Evolutionary conservation across 2,329 filamentous ascomycete genomes (phyloP), one percentile per base, ranked within the genome.

Genomic region (Ascochyta lentis): DNA sequence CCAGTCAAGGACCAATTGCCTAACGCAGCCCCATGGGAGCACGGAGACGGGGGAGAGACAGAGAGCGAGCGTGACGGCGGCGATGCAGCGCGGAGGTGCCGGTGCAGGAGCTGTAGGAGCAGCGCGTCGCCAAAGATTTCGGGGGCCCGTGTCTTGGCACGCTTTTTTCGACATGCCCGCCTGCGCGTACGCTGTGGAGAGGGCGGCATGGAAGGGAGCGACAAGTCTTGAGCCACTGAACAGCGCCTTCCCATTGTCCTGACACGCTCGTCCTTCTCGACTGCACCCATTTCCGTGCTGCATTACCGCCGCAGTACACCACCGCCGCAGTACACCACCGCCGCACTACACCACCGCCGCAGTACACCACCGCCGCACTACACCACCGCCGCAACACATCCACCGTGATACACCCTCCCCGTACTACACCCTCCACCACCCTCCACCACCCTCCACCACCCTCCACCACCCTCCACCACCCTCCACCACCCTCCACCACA

Each of bases 61-160:
- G 23, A 26, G n/a, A 37, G 26, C 12, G 49, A 13, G 49, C 24
- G 54, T 39, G 49, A 37, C 43, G 54, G 43, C 43, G 54, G 47
- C 39, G 19, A 38, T 15, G 41, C 12, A 26, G 38, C 24, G 24
- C 24, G 12, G 29, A 31, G 27, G 10, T 13, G 29, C 29, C 29
- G 29, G 12, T 13, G 29, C 27, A 3, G 9, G 27, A 10, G 27
- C 27, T 29, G 27, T 10, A 43, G 38, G 48, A 23, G 34, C 37
- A 38, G 49, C 58, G 60, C 58, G 58, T 55, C 48, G 51, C 34
- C 38, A 61, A 60, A 60, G 59, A 48, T 60, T 58, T 54, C 49
- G 42, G 37, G 9, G 31, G 44, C 52, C 19, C 48, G 78, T 58
- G 72, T 67, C 45, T 69, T 79, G 59, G 72, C 80, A 39, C 15